Percentiles rank a stretch among this genome's conserved stretches.
These are phyloP conservation scores for Amesomyces nigricolor DNA, from an alignment of 2,329 filamentous ascomycete genomes.

Conservation along the genomic window DNA sequence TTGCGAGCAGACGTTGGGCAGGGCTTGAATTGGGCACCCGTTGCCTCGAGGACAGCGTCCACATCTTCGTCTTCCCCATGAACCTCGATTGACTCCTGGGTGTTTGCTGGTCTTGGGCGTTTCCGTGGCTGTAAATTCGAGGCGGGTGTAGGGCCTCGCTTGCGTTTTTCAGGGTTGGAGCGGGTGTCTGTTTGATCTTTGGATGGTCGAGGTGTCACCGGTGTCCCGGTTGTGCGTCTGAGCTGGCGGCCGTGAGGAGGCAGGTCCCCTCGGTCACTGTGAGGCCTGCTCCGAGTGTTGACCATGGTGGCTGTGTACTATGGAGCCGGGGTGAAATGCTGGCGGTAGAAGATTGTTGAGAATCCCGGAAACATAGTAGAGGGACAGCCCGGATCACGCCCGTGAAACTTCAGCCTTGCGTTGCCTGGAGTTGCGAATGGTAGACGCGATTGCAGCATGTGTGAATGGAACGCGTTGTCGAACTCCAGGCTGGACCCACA, in stretches of 20 bases:
- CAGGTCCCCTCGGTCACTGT: not conserved
- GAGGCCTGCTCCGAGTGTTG: conserved; percentile 2
- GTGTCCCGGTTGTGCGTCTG: not conserved
- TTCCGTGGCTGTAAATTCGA: not conserved
- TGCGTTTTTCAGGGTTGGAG: not conserved
- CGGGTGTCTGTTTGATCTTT: not conserved
- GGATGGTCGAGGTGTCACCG: conserved; percentile 1
- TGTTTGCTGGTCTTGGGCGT: not conserved
- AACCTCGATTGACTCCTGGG: conserved; percentile 1
- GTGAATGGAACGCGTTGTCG: not conserved
- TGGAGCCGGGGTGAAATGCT: not conserved
- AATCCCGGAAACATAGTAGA: no score
- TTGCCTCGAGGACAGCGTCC: conserved; percentile 5
- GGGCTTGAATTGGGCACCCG: not conserved
- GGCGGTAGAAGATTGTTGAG: no score
- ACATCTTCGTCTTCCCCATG: conserved; percentile 8
- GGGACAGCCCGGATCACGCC: no score
- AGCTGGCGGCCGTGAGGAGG: not conserved
- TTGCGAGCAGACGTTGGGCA: not conserved
- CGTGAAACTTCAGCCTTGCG: no score
- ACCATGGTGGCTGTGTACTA: conserved; percentile 9
- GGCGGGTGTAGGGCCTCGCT: not conserved
- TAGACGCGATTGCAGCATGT: no score
- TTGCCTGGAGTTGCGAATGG: no score
- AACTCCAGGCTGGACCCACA: no score